Percentiles rank a stretch among this genome's conserved stretches.
phyloP scores from a whole-genome alignment of 345 rosid genomes.

The Acer negundo region DNA sequence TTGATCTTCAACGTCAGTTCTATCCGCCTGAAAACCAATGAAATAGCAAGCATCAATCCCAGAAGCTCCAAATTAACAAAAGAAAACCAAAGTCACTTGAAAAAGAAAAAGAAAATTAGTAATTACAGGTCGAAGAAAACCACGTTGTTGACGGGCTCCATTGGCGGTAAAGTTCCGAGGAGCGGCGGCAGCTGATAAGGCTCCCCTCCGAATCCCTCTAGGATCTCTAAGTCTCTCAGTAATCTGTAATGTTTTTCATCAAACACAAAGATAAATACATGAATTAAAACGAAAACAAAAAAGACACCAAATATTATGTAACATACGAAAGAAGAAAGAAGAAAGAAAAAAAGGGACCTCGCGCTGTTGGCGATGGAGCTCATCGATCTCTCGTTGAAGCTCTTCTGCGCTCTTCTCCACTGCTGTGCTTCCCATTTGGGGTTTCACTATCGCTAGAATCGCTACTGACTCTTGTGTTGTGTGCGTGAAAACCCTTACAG shows the following conservation, averaged over 20 bases:
- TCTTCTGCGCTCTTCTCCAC: slow-evolving; percentile 73
- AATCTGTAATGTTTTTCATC: slow-evolving; percentile 43
- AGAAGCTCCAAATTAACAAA: background rate
- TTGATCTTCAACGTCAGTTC: slow-evolving; percentile 69
- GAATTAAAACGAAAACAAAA: background rate
- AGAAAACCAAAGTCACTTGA: background rate
- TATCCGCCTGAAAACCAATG: slow-evolving; percentile 60
- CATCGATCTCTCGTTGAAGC: slow-evolving; percentile 83
- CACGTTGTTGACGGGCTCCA: slow-evolving; percentile 63
- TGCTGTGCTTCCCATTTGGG: slow-evolving; percentile 44
- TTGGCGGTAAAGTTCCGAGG: slow-evolving; percentile 63
- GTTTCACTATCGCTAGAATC: background rate
- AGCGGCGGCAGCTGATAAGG: slow-evolving; percentile 40
- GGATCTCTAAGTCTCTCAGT: slow-evolving; percentile 94
- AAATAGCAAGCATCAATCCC: background rate
- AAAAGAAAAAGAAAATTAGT: background rate
- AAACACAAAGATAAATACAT: background rate
- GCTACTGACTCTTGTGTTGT: background rate
- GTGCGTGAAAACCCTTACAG: too few species aligned
- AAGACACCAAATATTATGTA: background rate
- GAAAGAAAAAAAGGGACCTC: slow-evolving; percentile 45
- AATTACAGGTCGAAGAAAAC: slow-evolving; percentile 63
- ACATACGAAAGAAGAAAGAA: background rate
- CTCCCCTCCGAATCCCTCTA: slow-evolving; percentile 92
- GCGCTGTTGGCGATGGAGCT: slow-evolving; percentile 90